These are phyloP conservation scores for Aspergillus amoenus DNA, from an alignment of 2,329 filamentous ascomycete genomes.

Conservation along the genomic window DNA sequence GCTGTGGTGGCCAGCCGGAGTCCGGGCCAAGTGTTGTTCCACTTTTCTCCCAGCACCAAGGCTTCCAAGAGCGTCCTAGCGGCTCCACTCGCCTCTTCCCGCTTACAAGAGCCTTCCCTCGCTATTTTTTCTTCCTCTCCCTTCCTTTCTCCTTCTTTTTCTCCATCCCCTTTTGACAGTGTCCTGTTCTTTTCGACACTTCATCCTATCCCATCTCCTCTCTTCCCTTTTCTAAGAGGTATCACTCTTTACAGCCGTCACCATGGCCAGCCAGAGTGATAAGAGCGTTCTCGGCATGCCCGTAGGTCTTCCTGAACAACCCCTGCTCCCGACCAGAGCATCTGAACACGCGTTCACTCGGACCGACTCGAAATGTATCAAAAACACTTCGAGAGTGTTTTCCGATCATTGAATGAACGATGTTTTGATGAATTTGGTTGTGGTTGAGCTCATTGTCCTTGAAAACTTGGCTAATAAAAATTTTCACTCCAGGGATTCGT, in stretches of 20 bases:
- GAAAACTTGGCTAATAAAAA: constrained; percentile 29
- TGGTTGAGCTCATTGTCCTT: background rate
- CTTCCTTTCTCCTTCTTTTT: constrained; percentile 45
- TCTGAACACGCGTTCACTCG: constrained; percentile 10
- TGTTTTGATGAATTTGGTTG: constrained; percentile 5
- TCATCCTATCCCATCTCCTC: constrained; percentile 34
- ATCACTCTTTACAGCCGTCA: constrained; percentile 43
- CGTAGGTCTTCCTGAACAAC: constrained; percentile 36
- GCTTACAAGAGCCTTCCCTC: constrained; percentile 36
- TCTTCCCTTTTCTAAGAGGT: constrained; percentile 42
- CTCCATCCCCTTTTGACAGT: constrained; percentile 36
- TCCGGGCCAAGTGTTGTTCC: constrained; percentile 5
- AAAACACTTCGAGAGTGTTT: background rate
- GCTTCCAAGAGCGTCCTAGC: constrained; percentile 25
- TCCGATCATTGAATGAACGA: background rate
- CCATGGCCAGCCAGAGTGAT: constrained; percentile 49
- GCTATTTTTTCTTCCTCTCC: constrained; percentile 38
- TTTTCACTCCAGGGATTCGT: constrained; percentile 72
- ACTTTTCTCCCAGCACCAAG: constrained; percentile 9
- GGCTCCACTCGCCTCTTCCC: constrained; percentile 37
- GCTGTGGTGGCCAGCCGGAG: constrained; percentile 1
- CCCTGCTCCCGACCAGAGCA: constrained; percentile 14
- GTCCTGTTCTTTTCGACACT: constrained; percentile 34
- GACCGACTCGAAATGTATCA: background rate
- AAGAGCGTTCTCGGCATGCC: constrained; percentile 57